phyloP scores from a whole-genome alignment of 495 filamentous ascomycete genomes.

The Rostrohypoxylon terebratum region DNA sequence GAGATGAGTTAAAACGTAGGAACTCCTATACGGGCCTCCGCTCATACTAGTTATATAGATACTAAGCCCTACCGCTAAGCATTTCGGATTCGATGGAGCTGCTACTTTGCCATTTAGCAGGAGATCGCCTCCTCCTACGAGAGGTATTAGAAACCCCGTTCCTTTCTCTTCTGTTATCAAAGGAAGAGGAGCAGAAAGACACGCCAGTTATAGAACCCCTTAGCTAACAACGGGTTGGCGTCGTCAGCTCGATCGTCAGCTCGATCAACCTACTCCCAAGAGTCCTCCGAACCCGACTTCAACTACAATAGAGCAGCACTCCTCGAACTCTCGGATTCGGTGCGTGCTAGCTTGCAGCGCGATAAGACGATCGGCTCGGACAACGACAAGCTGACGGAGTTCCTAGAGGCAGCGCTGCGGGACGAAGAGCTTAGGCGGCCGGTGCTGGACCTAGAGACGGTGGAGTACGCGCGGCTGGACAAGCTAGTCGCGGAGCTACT shows the following conservation, averaged over 20 bases:
- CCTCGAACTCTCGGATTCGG: constrained; percentile 51
- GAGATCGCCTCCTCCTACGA: constrained; percentile 20
- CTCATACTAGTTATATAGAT: constrained; percentile 23
- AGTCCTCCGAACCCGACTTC: constrained; percentile 13
- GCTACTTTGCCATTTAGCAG: constrained; percentile 30
- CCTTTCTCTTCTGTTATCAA: not conserved
- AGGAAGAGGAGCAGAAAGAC: not conserved
- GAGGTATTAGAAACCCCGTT: constrained; percentile 27
- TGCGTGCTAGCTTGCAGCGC: constrained; percentile 47
- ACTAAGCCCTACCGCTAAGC: constrained; percentile 41
- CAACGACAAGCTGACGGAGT: constrained; percentile 44
- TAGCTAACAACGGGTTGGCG: not conserved
- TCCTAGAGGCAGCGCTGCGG: constrained; percentile 51
- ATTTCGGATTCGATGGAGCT: constrained; percentile 43
- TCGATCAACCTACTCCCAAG: constrained; percentile 16
- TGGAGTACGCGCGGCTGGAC: constrained; percentile 57
- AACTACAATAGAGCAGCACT: constrained; percentile 38
- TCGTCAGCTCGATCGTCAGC: constrained; percentile 23
- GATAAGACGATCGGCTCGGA: constrained; percentile 35
- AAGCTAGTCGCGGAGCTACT: constrained; percentile 56
- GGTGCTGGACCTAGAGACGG: constrained; percentile 47
- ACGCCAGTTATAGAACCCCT: not conserved
- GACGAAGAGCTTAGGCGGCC: constrained; percentile 46
- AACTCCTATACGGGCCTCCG: not conserved
- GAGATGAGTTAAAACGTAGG: not conserved